Evolutionary conservation across 768 basidiomycete genomes (phyloP).

Genomic region (Hortiboletus campestris): DNA sequence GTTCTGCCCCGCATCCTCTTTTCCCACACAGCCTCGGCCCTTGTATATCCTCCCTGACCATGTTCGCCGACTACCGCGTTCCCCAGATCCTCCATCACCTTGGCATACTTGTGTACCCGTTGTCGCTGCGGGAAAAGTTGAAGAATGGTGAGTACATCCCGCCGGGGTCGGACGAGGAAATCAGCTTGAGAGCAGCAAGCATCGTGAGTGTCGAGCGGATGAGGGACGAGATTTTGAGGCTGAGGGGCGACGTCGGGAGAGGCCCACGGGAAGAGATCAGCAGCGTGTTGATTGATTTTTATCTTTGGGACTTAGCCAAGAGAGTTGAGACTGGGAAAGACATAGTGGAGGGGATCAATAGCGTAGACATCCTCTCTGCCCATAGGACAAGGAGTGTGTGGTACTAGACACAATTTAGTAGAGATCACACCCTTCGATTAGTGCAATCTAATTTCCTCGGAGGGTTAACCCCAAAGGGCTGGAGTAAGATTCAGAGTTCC

Average conservation of each 20-base stretch:
- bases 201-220: slow-evolving; percentile 78
- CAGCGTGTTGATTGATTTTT: slow-evolving; percentile 88
- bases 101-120: slow-evolving; percentile 69
- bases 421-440: slow-evolving; percentile 14
- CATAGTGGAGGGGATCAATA: slow-evolving; percentile 56
- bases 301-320: slow-evolving; percentile 86
- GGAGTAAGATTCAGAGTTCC: neutral
- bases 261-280: slow-evolving; percentile 37
- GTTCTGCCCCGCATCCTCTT: slow-evolving; percentile 57
- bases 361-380: slow-evolving; percentile 57
- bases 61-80: slow-evolving; percentile 94
- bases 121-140: slow-evolving; percentile 53
- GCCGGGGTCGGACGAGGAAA: slow-evolving; percentile 64
- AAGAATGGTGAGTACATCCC: slow-evolving; percentile 42
- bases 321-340: slow-evolving; percentile 63
- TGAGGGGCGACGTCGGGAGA: slow-evolving; percentile 31
- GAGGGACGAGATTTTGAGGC: slow-evolving; percentile 50
- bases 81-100: slow-evolving; percentile 90
- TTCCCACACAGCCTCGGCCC: slow-evolving; percentile 60
- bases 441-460: slow-evolving; percentile 3
- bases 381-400: slow-evolving; percentile 84
- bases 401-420: slow-evolving; percentile 51
- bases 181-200: slow-evolving; percentile 78
- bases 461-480: neutral
- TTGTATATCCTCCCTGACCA: slow-evolving; percentile 71